phyloP scores from a whole-genome alignment of 2,329 filamentous ascomycete genomes.

The Beauveria caledonica region DNA sequence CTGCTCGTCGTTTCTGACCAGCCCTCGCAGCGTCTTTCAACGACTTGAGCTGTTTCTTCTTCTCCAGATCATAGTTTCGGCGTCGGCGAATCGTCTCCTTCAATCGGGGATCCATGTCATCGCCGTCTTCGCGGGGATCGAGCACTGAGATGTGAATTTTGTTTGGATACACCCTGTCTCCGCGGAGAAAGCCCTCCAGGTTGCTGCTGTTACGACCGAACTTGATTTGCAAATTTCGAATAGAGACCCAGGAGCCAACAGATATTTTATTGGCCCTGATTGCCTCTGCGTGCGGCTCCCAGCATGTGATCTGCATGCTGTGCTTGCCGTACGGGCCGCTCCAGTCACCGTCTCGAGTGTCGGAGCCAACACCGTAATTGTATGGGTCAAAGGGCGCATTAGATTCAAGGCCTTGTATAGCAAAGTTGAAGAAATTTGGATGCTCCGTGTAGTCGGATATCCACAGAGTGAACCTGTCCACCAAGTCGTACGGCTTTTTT shows the following conservation, averaged over 20 bases:
- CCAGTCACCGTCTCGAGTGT: slow-evolving; percentile 41
- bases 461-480: slow-evolving; percentile 54
- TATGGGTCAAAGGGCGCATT: slow-evolving; percentile 27
- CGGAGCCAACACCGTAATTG: slow-evolving; percentile 38
- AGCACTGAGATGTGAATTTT: slow-evolving; percentile 54
- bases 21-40: slow-evolving; percentile 29
- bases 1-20: slow-evolving; percentile 31
- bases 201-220: slow-evolving; percentile 39
- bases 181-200: slow-evolving; percentile 65
- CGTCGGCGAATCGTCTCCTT: slow-evolving; percentile 56
- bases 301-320: slow-evolving; percentile 65
- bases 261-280: slow-evolving; percentile 45
- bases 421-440: slow-evolving; percentile 46
- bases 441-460: slow-evolving; percentile 80
- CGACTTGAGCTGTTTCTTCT: slow-evolving; percentile 31
- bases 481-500: slow-evolving; percentile 33
- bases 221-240: slow-evolving; percentile 69
- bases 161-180: slow-evolving; percentile 38
- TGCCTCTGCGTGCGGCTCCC: slow-evolving; percentile 54
- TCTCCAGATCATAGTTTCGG: slow-evolving; percentile 51
- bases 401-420: slow-evolving; percentile 22
- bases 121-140: slow-evolving; percentile 28
- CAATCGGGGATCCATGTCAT: slow-evolving; percentile 38
- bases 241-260: slow-evolving; percentile 51
- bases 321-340: slow-evolving; percentile 65